Evolutionary conservation across 2,329 filamentous ascomycete genomes (phyloP), one percentile per base, ranked within the genome.

Genomic region (Fusarium sp.): DNA sequence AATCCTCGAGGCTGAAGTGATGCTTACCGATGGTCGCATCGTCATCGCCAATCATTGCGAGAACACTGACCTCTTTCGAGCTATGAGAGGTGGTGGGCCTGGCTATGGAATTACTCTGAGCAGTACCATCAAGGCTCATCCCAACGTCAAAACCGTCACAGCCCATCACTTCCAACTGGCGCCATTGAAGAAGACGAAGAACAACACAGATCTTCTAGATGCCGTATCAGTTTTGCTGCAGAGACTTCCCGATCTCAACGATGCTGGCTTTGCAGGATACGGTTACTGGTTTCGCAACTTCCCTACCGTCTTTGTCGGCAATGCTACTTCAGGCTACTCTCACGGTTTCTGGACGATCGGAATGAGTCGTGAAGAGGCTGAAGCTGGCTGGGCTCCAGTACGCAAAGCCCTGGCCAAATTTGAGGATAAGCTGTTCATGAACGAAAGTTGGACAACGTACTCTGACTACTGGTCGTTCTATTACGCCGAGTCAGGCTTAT

Each of bases 261-360:
- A 69, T 9, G 66, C 66, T n/a, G 66, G 66, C 5, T 69, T 66
- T 8, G 31, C 66, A 5, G 66, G 66, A 3, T 69, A 69, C 2
- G 61, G 66, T 1, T 69, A 53, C 31, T 69, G 66, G 66, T 69
- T 69, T 36, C 56, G 66, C 13, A 69, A 69, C 28, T 66, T 49
- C 2, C 61, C 36, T 0, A 62, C 36, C 0, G 19, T 57, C 2
- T 69, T 69, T 21, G 52, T 69, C 3, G 65, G 61, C 0, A 66
- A 69, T 24, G 66, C 65, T 2, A 69, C 65, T 1, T 69, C 66
- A 5, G 66, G 66, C 0, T 69, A 69, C 6, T 44, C 61, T 0
- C 66, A 69, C 3, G 66, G 66, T 1, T 44, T 69, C 6, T 69
- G 66, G 66, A 44, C 65, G 0, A 66, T 69, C 1, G 65, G 52